A percentile compares a stretch with the other conserved stretches of the same genome.
phyloP scores from a whole-genome alignment of 176 grass and related monocot species.

The Calamus simplicifolius region DNA sequence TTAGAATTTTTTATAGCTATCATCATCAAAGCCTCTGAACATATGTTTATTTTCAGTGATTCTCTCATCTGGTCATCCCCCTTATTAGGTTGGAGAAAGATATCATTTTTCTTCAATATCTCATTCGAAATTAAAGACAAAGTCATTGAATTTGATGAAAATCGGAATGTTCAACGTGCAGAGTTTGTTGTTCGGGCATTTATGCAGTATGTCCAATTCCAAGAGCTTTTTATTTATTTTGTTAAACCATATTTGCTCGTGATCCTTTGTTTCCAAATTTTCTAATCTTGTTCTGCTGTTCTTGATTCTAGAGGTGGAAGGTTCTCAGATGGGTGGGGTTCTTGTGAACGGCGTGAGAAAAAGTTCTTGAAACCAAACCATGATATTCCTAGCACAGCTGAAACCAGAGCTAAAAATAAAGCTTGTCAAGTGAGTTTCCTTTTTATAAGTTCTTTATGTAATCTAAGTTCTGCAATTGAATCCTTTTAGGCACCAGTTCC shows the following conservation, averaged over 20 bases:
- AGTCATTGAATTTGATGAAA: conserved; percentile 80
- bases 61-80: not conserved
- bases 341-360: conserved; percentile 67
- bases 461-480: not conserved
- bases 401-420: conserved; percentile 98
- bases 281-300: conserved; percentile 5
- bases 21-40: not conserved
- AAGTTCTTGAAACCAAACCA: conserved; percentile 77
- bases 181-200: conserved; percentile 77
- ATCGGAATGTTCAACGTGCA: conserved; percentile 62
- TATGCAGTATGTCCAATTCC: conserved; percentile 47
- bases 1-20: not conserved
- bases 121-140: conserved; percentile 85
- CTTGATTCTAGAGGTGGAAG: conserved; percentile 54
- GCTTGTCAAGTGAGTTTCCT: conserved; percentile 59
- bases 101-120: conserved; percentile 84
- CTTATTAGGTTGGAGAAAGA: conserved; percentile 78
- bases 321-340: conserved; percentile 85
- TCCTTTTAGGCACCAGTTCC: not conserved
- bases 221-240: not conserved
- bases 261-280: no score
- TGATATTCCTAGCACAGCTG: conserved; percentile 92
- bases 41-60: not conserved
- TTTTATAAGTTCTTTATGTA: no score
- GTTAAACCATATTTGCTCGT: no score